Base-by-base conservation (phyloP, 208 protist genomes). In the Wallacemonas rigidus region DNA sequence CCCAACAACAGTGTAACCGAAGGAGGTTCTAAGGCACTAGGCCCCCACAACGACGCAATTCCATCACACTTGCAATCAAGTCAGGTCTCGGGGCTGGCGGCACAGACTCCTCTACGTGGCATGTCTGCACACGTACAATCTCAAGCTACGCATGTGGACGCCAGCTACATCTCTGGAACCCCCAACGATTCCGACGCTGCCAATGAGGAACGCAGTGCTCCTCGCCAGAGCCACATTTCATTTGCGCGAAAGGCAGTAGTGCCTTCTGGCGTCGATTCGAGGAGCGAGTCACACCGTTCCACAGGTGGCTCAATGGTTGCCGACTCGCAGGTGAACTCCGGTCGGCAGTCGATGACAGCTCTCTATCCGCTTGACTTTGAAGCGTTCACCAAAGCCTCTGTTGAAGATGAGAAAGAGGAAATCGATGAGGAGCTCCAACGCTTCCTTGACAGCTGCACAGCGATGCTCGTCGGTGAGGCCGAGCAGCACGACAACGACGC, bases 281-380 rank as follows among this genome's bases (percentile, higher is more conserved):
- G 4, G 14, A 48, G 56, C 56, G 38, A 51, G 15, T 65, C 40
- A 12, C 5, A 8, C 43, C 60, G 43, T 3, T 12, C 5, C 40
- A 65, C 60, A 51, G 11, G n/a, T 48, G 60, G 2, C 12, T 65
- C 60, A 36, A 41, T 65, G 7, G 60, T 65, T 5, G 41, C 41
- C 3, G 60, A 65, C 26, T 65, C 60, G 7, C 60, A 65, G 43
- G 60, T 50, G 7, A 44, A 44, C 43, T 65, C 60, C 3, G 41
- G 60, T 3, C 38, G 72, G 17, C 68, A 61, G n/a, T 72, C 82
- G 12, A 62, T 88, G 26, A 71, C 75, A 11, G 64, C 75, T n/a
- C 61, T 82, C 48, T 90, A 87, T 61, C 86, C 85, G 36, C 76
- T 93, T 2, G 88, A 93, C 73, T 93, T 87, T 55, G 80, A 76